Evolutionary conservation across 176 grass and related monocot species (phyloP).

Genomic region (Oryza punctata): DNA sequence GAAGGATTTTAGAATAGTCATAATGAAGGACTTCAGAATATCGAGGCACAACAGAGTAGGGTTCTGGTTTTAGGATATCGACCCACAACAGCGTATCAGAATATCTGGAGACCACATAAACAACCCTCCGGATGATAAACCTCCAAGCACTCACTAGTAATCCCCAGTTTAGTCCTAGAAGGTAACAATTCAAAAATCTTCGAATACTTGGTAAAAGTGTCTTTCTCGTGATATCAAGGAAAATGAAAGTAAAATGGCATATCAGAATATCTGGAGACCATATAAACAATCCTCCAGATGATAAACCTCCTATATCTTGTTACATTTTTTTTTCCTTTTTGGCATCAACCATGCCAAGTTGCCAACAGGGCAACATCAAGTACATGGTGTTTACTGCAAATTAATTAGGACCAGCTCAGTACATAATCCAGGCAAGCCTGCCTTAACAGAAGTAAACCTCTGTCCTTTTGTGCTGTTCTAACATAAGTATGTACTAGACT

Average conservation of each 20-base stretch:
- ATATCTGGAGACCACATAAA: too few relatives aligned
- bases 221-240: background rate
- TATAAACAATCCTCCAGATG: background rate
- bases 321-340: background rate
- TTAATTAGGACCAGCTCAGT: background rate
- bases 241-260: background rate
- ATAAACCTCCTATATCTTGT: background rate
- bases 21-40: background rate
- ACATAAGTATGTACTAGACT: background rate
- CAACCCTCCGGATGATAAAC: too few relatives aligned
- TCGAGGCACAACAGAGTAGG: background rate
- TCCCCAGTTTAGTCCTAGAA: background rate
- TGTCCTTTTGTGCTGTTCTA: background rate
- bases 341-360: slow-evolving; percentile 26
- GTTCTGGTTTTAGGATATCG: background rate
- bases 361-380: background rate
- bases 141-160: background rate
- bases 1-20: background rate
- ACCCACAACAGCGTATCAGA: too few relatives aligned
- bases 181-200: background rate
- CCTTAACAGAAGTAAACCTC: background rate
- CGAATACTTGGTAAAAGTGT: background rate
- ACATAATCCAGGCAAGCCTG: slow-evolving; percentile 15
- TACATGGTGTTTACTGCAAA: background rate
- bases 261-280: slow-evolving; percentile 3